These are phyloP conservation scores for Salix koriyanagi DNA, from an alignment of 345 rosid species.

Conservation along the genomic window DNA sequence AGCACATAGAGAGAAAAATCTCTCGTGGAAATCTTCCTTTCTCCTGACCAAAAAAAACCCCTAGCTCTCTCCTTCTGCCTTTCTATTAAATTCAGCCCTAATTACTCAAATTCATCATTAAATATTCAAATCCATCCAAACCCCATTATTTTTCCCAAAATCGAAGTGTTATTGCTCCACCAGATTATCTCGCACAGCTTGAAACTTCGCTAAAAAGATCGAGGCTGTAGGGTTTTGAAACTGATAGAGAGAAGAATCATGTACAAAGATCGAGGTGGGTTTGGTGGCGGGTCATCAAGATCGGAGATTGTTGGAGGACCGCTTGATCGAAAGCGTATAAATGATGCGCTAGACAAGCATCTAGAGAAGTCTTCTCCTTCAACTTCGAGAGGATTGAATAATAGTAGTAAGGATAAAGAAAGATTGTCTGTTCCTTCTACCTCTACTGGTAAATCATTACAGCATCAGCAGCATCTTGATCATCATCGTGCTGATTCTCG, in stretches of 20 bases:
- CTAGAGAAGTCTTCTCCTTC: conserved; percentile 87
- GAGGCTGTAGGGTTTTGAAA: background rate
- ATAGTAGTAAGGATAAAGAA: conserved; percentile 48
- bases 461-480: conserved; percentile 36
- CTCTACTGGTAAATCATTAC: conserved; percentile 54
- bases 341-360: conserved; percentile 86
- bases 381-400: conserved; percentile 59
- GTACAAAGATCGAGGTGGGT: conserved; percentile 66
- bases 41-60: conserved; percentile 22
- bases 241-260: conserved; percentile 26
- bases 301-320: conserved; percentile 70
- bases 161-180: background rate
- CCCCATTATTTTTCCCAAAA: background rate
- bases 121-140: background rate
- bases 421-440: conserved; percentile 64
- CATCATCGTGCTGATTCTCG: conserved; percentile 53
- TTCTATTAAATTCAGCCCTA: conserved; percentile 6
- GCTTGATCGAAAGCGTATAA: conserved; percentile 80
- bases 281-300: conserved; percentile 65
- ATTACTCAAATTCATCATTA: background rate
- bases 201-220: background rate
- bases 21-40: conserved; percentile 15
- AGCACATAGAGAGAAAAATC: conserved; percentile 26
- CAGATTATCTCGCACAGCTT: conserved; percentile 6
- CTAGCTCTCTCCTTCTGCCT: conserved; percentile 40